These are phyloP conservation scores for Sporothrix phasma DNA, from an alignment of 2,329 filamentous ascomycete genomes.

Conservation along the genomic window DNA sequence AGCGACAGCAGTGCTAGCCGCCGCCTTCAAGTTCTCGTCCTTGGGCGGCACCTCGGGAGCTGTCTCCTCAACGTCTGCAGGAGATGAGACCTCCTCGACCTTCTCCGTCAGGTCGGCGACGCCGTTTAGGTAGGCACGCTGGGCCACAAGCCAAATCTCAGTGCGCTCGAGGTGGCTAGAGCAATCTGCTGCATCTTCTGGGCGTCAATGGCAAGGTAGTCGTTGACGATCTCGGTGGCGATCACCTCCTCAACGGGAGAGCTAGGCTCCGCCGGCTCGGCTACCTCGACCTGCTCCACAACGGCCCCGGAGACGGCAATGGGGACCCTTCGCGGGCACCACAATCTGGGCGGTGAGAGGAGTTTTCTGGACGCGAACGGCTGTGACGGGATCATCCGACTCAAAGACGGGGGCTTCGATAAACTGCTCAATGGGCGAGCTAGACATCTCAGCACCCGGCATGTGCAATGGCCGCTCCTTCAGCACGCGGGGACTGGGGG, in stretches of 20 bases:
- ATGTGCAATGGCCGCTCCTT: constrained; percentile 30
- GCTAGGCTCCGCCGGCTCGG: constrained; percentile 18
- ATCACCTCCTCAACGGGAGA: constrained; percentile 45
- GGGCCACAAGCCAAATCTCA: constrained; percentile 73
- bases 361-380: constrained; percentile 31
- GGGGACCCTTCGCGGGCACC: constrained; percentile 20
- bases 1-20: constrained; percentile 19
- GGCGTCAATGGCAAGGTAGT: constrained; percentile 67
- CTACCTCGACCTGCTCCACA: constrained; percentile 32
- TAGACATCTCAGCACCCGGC: constrained; percentile 28
- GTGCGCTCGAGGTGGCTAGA: constrained; percentile 72
- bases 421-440: constrained; percentile 54
- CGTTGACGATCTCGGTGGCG: constrained; percentile 54
- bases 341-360: constrained; percentile 28
- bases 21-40: constrained; percentile 22
- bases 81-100: constrained; percentile 15
- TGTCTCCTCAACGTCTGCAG: constrained; percentile 19
- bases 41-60: constrained; percentile 17
- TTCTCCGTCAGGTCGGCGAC: constrained; percentile 45
- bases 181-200: constrained; percentile 62
- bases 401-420: constrained; percentile 45
- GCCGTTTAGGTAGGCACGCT: constrained; percentile 65
- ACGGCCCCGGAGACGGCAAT: constrained; percentile 23
- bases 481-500: constrained; percentile 22
- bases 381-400: constrained; percentile 56